A percentile compares a stretch with the other conserved stretches of the same genome.
phyloP scores from a whole-genome alignment of 495 filamentous ascomycete genomes.

The Daldinia concentrica region DNA sequence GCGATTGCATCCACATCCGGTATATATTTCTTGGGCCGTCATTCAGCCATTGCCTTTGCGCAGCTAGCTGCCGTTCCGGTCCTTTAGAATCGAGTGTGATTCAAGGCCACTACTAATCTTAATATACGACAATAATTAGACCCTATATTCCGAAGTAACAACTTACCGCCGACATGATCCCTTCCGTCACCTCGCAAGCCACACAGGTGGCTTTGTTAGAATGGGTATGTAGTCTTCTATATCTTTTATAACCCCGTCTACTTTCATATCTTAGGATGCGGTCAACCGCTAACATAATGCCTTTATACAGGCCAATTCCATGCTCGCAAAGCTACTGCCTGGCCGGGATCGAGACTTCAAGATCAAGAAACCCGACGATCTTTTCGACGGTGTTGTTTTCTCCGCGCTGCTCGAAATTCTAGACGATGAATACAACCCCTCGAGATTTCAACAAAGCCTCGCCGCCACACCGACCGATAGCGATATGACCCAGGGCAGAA shows the following conservation, averaged over 20 bases:
- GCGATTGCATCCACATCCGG: background rate
- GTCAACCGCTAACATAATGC: conserved; percentile 26
- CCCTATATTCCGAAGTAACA: conserved; percentile 12
- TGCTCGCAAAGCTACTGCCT: conserved; percentile 37
- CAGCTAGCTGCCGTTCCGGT: conserved; percentile 26
- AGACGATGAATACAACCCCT: conserved; percentile 66
- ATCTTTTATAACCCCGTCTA: background rate
- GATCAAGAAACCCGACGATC: conserved; percentile 58
- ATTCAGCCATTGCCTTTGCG: background rate
- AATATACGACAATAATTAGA: conserved; percentile 19
- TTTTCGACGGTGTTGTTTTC: conserved; percentile 79
- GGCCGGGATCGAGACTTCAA: conserved; percentile 43
- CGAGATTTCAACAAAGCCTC: conserved; percentile 68
- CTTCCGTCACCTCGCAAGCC: conserved; percentile 40
- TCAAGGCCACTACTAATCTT: conserved; percentile 25
- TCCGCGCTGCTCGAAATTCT: conserved; percentile 68
- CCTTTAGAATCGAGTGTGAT: conserved; percentile 12
- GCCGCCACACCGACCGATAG: conserved; percentile 29
- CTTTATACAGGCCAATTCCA: conserved; percentile 40
- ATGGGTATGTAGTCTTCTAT: conserved; percentile 50
- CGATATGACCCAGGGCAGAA: conserved; percentile 29
- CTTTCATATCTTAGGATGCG: conserved; percentile 6
- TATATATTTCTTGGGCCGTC: conserved; percentile 1
- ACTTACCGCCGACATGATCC: conserved; percentile 37
- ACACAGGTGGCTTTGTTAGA: conserved; percentile 55